A percentile compares a stretch with the other conserved stretches of the same genome.
Conservation (phyloP, 1,284 basidiomycete genomes). For the Inonotus hispidus region DNA sequence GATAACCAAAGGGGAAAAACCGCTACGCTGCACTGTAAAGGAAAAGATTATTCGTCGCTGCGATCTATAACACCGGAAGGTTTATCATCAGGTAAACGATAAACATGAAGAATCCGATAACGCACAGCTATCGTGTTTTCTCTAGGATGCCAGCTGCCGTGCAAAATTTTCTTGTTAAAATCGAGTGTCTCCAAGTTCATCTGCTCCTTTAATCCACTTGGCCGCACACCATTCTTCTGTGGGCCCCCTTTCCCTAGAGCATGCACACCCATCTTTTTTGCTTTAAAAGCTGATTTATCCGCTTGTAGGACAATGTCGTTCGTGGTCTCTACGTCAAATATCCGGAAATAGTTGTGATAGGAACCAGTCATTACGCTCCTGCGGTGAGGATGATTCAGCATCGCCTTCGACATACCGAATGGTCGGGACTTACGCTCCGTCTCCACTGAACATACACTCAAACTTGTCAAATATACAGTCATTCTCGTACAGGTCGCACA, state of each 20-base stretch:
- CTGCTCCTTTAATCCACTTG: slow-evolving; percentile 69
- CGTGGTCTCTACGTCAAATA: slow-evolving; percentile 93
- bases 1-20: slow-evolving; percentile 8
- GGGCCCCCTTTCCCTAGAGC: slow-evolving; percentile 63
- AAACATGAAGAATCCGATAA: slow-evolving; percentile 20
- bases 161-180: slow-evolving; percentile 99
- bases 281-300: slow-evolving; percentile 99
- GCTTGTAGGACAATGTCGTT: slow-evolving; percentile 95
- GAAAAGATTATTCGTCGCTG: slow-evolving; percentile 92
- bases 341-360: slow-evolving; percentile 99
- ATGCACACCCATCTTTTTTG: slow-evolving; percentile 92
- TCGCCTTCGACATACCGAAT: slow-evolving; percentile 17
- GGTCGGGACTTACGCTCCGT: slow-evolving; percentile 76
- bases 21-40: slow-evolving; percentile 77
- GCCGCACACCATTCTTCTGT: slow-evolving; percentile 64
- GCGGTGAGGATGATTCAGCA: background rate
- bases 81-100: background rate
- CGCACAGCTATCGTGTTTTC: slow-evolving; percentile 96
- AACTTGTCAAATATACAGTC: slow-evolving; percentile 99
- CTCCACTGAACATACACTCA: slow-evolving; percentile 94
- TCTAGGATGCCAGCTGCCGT: slow-evolving; percentile 95
- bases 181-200: slow-evolving; percentile 91
- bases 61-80: slow-evolving; percentile 54
- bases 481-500: slow-evolving; percentile 99
- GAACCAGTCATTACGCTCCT: slow-evolving; percentile 96